These are phyloP conservation scores for Penicillium sp. DNA, from an alignment of 2,329 filamentous ascomycete species.

Conservation along the genomic window DNA sequence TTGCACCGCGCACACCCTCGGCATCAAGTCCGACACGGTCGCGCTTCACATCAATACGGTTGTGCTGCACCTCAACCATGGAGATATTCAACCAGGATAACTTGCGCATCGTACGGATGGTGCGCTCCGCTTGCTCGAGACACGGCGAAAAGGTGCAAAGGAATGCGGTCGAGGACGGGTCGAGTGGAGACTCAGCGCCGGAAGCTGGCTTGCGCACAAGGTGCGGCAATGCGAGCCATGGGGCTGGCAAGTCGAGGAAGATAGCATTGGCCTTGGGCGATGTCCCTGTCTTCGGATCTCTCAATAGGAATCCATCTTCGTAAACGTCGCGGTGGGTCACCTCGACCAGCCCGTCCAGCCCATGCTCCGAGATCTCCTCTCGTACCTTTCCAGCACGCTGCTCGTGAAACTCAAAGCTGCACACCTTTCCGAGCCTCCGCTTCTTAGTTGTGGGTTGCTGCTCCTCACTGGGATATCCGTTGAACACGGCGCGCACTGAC, in stretches of 20 bases:
- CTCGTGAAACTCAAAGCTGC: slow-evolving; percentile 52
- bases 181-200: slow-evolving; percentile 55
- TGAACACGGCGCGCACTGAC: slow-evolving; percentile 50
- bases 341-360: slow-evolving; percentile 45
- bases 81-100: slow-evolving; percentile 88
- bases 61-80: slow-evolving; percentile 86
- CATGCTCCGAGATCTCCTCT: slow-evolving; percentile 46
- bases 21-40: slow-evolving; percentile 74
- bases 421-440: slow-evolving; percentile 45
- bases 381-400: slow-evolving; percentile 44
- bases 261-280: slow-evolving; percentile 49
- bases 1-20: slow-evolving; percentile 66
- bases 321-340: slow-evolving; percentile 52
- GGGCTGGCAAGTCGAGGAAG: slow-evolving; percentile 53
- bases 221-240: slow-evolving; percentile 51
- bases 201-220: slow-evolving; percentile 40
- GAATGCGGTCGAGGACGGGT: slow-evolving; percentile 69
- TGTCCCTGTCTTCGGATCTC: slow-evolving; percentile 30
- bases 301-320: slow-evolving; percentile 47
- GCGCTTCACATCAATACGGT: slow-evolving; percentile 75
- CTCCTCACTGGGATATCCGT: slow-evolving; percentile 39
- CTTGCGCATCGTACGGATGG: slow-evolving; percentile 74
- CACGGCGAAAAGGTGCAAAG: slow-evolving; percentile 96
- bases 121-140: slow-evolving; percentile 91
- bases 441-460: slow-evolving; percentile 22